Evolutionary conservation across 2,329 filamentous ascomycete species (phyloP).

Genomic region (Arthroderma uncinatum): DNA sequence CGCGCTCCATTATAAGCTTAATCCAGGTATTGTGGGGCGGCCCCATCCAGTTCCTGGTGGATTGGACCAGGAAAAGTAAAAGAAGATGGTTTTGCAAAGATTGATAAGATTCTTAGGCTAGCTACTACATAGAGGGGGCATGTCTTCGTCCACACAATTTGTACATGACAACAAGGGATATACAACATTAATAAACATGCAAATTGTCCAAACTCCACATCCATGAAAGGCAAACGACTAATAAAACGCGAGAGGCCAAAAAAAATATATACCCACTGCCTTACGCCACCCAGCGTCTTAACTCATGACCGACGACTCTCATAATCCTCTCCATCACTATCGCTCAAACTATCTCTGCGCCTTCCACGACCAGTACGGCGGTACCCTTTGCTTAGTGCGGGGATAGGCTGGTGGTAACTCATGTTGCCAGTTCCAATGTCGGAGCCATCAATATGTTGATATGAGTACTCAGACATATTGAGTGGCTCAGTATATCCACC

Average conservation of each 20-base stretch:
- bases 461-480: slow-evolving; percentile 35
- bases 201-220: background rate
- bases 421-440: slow-evolving; percentile 41
- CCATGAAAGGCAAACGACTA: background rate
- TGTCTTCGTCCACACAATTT: background rate
- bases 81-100: background rate
- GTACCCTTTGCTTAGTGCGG: slow-evolving; percentile 40
- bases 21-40: background rate
- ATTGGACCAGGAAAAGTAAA: background rate
- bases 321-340: slow-evolving; percentile 36
- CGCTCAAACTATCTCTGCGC: slow-evolving; percentile 44
- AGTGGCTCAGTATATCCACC: slow-evolving; percentile 36
- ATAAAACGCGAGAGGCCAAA: background rate
- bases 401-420: slow-evolving; percentile 47
- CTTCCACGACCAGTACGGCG: slow-evolving; percentile 31
- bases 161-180: background rate
- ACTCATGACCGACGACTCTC: slow-evolving; percentile 20
- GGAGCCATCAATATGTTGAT: slow-evolving; percentile 30
- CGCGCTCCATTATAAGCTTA: slow-evolving; percentile 1
- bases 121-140: slow-evolving; percentile 2
- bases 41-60: background rate
- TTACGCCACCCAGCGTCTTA: background rate
- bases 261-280: background rate
- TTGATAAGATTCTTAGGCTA: background rate
- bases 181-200: background rate